Percentiles rank a stretch among this genome's conserved stretches.
These are phyloP conservation scores for Capsicum chinense DNA, from an alignment of 257 asterid genomes.

Conservation along the genomic window DNA sequence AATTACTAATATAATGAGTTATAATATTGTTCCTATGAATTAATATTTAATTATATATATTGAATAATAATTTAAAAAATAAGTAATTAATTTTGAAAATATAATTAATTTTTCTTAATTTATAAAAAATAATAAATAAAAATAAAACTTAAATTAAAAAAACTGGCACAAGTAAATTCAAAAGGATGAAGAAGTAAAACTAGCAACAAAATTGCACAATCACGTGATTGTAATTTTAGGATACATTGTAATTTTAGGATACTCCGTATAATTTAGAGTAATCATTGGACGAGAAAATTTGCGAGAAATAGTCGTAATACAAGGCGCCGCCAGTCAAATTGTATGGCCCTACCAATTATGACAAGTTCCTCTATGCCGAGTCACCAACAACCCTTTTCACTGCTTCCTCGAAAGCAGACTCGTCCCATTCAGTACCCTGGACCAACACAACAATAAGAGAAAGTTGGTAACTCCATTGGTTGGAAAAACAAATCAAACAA, in stretches of 20 bases:
- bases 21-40: too few relatives aligned
- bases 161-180: too few relatives aligned
- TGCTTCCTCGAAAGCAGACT: constrained; percentile 34
- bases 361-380: constrained; percentile 24
- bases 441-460: neutral
- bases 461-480: neutral
- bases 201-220: neutral
- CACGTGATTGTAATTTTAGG: neutral
- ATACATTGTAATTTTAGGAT: neutral
- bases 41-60: too few relatives aligned
- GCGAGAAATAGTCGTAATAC: constrained; percentile 14
- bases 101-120: too few relatives aligned
- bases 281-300: neutral
- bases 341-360: constrained; percentile 15
- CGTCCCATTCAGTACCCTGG: constrained; percentile 30
- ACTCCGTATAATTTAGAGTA: neutral
- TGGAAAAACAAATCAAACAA: neutral
- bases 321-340: constrained; percentile 28
- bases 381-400: constrained; percentile 34
- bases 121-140: too few relatives aligned
- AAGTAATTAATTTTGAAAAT: too few relatives aligned
- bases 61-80: too few relatives aligned
- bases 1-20: too few relatives aligned
- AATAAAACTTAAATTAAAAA: too few relatives aligned
- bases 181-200: neutral